These are phyloP conservation scores for Fusarium duplospermum DNA, from an alignment of 2,329 filamentous ascomycete species.

Conservation along the genomic window DNA sequence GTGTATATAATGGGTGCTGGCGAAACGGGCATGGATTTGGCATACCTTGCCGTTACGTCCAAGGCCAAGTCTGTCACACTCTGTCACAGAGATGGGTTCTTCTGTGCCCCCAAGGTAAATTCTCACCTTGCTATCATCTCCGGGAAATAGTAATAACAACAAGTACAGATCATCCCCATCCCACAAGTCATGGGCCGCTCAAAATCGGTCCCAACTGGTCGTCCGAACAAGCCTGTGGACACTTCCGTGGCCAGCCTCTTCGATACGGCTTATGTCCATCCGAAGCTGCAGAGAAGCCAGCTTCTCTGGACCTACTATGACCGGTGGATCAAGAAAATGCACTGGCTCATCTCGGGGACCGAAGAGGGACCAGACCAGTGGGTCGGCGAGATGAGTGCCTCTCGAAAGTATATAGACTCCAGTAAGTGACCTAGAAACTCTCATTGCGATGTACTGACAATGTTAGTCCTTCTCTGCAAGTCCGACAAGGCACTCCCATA, in stretches of 20 bases:
- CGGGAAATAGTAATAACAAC: background rate
- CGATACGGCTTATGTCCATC: constrained; percentile 64
- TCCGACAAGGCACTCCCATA: constrained; percentile 57
- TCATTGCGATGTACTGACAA: constrained; percentile 5
- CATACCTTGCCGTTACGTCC: constrained; percentile 57
- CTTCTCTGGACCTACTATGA: constrained; percentile 61
- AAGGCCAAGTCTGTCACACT: constrained; percentile 55
- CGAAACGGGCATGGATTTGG: constrained; percentile 60
- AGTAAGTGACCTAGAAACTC: constrained; percentile 34
- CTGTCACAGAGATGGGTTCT: constrained; percentile 59
- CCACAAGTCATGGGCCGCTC: constrained; percentile 27
- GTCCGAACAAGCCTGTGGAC: constrained; percentile 59
- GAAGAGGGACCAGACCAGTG: constrained; percentile 60
- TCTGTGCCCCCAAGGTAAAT: constrained; percentile 57
- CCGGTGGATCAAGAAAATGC: constrained; percentile 56
- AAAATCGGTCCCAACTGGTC: background rate
- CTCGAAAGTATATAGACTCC: constrained; percentile 51
- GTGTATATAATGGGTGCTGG: constrained; percentile 58
- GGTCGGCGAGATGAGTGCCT: constrained; percentile 56
- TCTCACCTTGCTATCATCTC: rapidly evolving
- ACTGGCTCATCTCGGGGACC: constrained; percentile 58
- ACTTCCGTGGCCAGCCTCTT: constrained; percentile 60
- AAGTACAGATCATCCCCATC: constrained; percentile 41
- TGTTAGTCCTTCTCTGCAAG: constrained; percentile 57
- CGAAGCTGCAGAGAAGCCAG: constrained; percentile 54